These are phyloP conservation scores for Fomitopsis pinicola DNA, from an alignment of 1,284 basidiomycete species.

Conservation along the genomic window DNA sequence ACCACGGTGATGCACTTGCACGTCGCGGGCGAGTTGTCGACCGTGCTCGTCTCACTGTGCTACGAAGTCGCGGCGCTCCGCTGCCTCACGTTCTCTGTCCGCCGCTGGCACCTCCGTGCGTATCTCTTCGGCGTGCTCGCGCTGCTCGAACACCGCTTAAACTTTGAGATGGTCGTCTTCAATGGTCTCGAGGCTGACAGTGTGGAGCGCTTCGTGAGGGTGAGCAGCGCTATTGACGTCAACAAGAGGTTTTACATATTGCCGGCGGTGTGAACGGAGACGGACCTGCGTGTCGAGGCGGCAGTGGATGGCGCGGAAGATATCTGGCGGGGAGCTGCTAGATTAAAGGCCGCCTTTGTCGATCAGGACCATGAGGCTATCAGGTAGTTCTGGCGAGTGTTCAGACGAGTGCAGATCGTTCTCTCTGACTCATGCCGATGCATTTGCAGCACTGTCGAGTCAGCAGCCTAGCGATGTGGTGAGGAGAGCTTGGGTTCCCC, in stretches of 20 bases:
- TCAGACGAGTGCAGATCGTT: background rate
- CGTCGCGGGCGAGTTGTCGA: background rate
- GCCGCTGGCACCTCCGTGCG: background rate
- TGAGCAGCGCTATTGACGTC: background rate
- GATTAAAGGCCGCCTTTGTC: background rate
- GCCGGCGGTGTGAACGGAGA: background rate
- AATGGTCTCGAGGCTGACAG: background rate
- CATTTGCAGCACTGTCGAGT: background rate
- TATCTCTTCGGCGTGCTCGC: background rate
- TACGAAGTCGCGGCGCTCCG: background rate
- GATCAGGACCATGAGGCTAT: background rate
- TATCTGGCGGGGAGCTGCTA: background rate
- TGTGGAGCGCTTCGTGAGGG: background rate
- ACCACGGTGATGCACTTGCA: background rate
- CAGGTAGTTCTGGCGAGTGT: background rate
- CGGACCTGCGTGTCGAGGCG: background rate
- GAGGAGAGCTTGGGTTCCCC: too few species aligned
- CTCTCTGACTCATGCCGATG: background rate
- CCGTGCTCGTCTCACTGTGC: background rate
- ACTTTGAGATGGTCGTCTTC: background rate
- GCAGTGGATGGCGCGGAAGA: background rate
- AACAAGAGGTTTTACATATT: background rate
- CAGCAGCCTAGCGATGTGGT: too few species aligned
- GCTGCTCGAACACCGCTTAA: background rate
- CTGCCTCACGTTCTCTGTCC: background rate